Base-by-base conservation (phyloP, 306 rosid genomes). In the Pyrus betulifolia region DNA sequence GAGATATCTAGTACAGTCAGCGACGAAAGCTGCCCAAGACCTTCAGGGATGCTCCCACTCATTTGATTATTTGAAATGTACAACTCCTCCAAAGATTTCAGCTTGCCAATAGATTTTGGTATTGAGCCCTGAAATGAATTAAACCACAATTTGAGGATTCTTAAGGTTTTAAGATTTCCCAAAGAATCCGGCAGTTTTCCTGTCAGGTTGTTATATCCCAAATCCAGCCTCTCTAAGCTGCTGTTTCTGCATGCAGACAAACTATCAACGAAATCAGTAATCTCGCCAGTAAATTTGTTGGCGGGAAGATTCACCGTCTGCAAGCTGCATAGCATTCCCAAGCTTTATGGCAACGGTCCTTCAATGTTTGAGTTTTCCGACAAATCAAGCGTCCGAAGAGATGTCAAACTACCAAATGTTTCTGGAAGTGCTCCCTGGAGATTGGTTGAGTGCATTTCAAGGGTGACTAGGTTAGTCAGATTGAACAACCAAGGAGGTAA, bases 31-130 rank as follows among this genome's bases (percentile, higher is more conserved):
- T 73, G 60, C 8, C 81, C 78, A 3, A 81, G 69, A 67, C 78
- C 66, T 35, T 71, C 63, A 1, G 84, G 84, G 65, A 76, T 57
- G 11, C 0, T 54, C 5, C 73, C 79, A 49, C 31, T 46, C 28
- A 71, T 35, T 46, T 76, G 45, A 79, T 82, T 79, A 12, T 23
- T 3, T 3, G 59, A 61, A 2, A 85, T 33, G 73, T 38, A 21
- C 67, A 85, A 40, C 10, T 40, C n/a, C 18, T 30, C 6, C 69
- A 85, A 28, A 25, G 64, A 79, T 33, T 85, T 51, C 14, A 82
- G 55, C 21, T 84, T 87, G 57, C 84, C 84, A 3, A 87, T 52
- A 0, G 81, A 57, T 21, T 79, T 33, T 5, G 87, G 87, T 25
- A 86, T 73, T 5, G 76, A 11, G 66, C 84, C 86, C 11, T 33